Evolutionary conservation across 257 asterid species (phyloP), one percentile per base, ranked within the genome.

Genomic region (Solanum virginianum): DNA sequence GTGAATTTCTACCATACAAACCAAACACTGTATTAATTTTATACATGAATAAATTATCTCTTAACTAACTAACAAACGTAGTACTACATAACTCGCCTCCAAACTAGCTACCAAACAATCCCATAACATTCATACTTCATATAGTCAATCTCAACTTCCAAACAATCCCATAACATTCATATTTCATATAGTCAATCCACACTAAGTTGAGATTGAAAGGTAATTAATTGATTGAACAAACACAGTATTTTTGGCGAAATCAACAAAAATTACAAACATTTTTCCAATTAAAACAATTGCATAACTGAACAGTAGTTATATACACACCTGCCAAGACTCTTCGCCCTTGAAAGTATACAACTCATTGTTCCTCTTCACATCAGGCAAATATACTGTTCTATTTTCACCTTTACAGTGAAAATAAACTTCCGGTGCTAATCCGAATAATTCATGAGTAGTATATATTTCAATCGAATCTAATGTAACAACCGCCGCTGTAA

Each of bases 241-340:
- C 22, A 39, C 24, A 15, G 7, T 69, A 69, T 39, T 10, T 70
- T 70, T 18, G 13, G 53, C 54, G 39, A n/a, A 13, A 65, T 10
- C 4, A 10, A 22, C 41, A 62, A 62, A 22, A 32, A 15, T 68
- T 66, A 36, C 8, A 11, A 29, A 66, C 47, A 14, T 13, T 65
- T 65, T 68, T 22, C 1, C 49, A 68, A 68, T 7, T 2, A 17
- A 53, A 32, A 18, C 60, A 47, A 82, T 39, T 62, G 45, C 62
- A 82, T 14, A 56, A 16, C 84, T n/a, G 22, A 2, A 24, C 14
- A 24, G 63, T 80, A 59, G 49, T 20, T 32, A 79, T 32, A 54
- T 24, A 60, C 32, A 39, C 18, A 87, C 89, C 89, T 87, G 89
- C 89, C 89, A 87, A 17, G 89, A 87, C 39, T 87, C 89, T 84